Conservation (phyloP, 176 grass and related monocot genomes). For the Stipa capillata region DNA sequence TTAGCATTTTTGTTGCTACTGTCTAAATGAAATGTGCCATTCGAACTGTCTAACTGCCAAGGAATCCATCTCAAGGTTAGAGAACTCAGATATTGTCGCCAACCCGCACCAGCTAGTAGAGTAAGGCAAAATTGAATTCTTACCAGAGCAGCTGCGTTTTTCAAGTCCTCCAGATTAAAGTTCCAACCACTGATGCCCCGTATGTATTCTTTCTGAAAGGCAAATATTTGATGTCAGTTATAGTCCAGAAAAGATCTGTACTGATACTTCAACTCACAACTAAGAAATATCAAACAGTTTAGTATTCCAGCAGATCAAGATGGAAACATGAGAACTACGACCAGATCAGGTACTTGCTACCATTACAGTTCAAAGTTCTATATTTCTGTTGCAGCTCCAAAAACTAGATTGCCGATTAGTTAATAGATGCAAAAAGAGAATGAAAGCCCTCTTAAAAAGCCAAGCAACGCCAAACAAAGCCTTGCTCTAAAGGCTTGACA, state of each 20-base stretch:
- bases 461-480: background rate
- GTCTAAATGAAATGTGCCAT: constrained; percentile 47
- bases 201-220: constrained; percentile 92
- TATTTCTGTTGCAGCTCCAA: background rate
- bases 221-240: constrained; percentile 13
- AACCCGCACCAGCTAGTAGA: constrained; percentile 1
- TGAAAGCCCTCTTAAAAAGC: background rate
- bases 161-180: constrained; percentile 98
- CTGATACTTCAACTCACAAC: background rate
- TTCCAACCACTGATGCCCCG: constrained; percentile 98
- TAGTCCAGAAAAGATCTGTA: background rate
- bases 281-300: background rate
- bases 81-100: constrained; percentile 8
- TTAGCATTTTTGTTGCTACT: constrained; percentile 30
- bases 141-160: constrained; percentile 90
- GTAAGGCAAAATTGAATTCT: constrained; percentile 14
- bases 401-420: background rate
- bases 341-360: background rate
- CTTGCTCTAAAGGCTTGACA: background rate
- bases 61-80: constrained; percentile 25
- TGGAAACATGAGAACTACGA: background rate
- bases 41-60: constrained; percentile 73
- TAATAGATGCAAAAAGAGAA: no score
- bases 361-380: constrained; percentile 11
- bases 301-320: background rate